Conservation (phyloP, 2,329 filamentous ascomycete species). For the Penicillium sp. region DNA sequence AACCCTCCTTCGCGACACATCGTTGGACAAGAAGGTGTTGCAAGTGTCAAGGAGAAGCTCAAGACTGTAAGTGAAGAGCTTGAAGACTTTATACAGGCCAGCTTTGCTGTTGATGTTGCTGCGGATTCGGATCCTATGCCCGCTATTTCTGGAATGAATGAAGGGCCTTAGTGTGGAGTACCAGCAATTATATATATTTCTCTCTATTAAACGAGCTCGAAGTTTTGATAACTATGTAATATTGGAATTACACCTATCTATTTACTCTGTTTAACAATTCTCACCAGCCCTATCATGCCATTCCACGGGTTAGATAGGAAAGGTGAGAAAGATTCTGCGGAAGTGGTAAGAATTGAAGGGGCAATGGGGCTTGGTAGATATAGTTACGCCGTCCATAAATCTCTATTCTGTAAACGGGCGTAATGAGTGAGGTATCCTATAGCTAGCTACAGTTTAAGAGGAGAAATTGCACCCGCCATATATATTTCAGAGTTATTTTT, state of each 20-base stretch:
- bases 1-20: slow-evolving; percentile 94
- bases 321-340: too few relatives aligned
- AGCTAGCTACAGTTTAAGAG: neutral
- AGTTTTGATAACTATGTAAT: neutral
- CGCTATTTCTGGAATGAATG: slow-evolving; percentile 7
- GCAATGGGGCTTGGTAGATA: too few relatives aligned
- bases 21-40: slow-evolving; percentile 82
- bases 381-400: too few relatives aligned
- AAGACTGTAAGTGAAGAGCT: slow-evolving; percentile 95
- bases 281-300: too few relatives aligned
- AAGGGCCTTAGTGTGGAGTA: slow-evolving; percentile 14
- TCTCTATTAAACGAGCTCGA: neutral
- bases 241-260: too few relatives aligned
- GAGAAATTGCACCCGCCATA: neutral
- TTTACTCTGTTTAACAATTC: neutral
- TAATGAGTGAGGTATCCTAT: neutral
- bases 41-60: slow-evolving; percentile 89
- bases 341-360: too few relatives aligned
- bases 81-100: slow-evolving; percentile 92
- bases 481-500: neutral
- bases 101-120: slow-evolving; percentile 69
- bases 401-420: neutral
- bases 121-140: slow-evolving; percentile 29
- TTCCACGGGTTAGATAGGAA: too few relatives aligned
- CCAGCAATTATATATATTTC: neutral